A percentile compares a stretch with the other conserved stretches of the same genome.
Conservation (phyloP, 345 rosid species). For the Salix caprea region DNA sequence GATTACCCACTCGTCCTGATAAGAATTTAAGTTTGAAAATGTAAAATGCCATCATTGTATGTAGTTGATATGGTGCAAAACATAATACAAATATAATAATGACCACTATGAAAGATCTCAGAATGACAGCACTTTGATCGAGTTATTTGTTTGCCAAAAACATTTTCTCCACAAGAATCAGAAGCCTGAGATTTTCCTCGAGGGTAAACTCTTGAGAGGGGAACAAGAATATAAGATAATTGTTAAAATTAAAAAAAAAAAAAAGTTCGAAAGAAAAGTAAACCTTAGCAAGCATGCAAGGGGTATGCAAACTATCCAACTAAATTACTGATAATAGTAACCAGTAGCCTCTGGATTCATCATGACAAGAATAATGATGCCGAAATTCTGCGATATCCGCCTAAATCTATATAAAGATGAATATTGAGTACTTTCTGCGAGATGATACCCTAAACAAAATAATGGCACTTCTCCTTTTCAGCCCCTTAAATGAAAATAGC, state of each 20-base stretch:
- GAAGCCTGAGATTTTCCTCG: background rate
- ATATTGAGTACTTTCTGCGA: background rate
- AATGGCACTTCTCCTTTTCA: background rate
- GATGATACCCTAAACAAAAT: background rate
- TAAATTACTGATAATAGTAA: background rate
- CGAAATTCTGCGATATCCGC: background rate
- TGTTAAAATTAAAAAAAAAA: background rate
- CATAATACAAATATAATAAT: background rate
- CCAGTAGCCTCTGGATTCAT: background rate
- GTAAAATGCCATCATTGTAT: background rate
- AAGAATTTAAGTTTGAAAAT: background rate
- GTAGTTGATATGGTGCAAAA: background rate
- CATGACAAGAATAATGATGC: background rate
- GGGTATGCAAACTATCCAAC: background rate
- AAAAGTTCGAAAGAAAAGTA: background rate
- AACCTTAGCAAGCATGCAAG: background rate
- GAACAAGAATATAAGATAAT: background rate
- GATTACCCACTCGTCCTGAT: conserved; percentile 94
- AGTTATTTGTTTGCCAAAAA: background rate
- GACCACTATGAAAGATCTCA: background rate
- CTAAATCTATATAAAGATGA: background rate
- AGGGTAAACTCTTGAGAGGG: background rate
- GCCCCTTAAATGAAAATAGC: background rate
- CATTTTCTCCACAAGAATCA: background rate
- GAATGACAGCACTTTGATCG: background rate